phyloP scores from a whole-genome alignment of 495 filamentous ascomycete genomes.

The Cercophora newfieldiana region DNA sequence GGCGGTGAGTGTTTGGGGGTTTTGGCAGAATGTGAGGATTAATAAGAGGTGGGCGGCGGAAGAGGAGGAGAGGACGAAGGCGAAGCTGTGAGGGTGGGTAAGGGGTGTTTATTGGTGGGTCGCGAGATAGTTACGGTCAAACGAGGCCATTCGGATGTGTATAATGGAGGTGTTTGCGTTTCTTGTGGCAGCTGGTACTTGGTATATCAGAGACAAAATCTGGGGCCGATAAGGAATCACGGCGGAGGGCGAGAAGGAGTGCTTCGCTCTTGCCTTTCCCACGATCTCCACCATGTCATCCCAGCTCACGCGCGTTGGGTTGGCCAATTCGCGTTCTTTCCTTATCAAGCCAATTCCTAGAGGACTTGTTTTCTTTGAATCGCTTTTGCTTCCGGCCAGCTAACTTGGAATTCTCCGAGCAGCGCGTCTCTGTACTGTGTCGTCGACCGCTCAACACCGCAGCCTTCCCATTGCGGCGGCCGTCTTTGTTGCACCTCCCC shows the following conservation, averaged over 20 bases:
- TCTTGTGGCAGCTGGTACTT: too few relatives aligned
- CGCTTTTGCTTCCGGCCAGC: neutral
- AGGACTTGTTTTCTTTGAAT: neutral
- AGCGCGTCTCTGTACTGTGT: neutral
- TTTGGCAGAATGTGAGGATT: slow-evolving; percentile 64
- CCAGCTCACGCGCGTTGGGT: neutral
- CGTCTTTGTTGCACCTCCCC: neutral
- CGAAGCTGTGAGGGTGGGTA: slow-evolving; percentile 56
- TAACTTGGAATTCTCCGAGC: neutral
- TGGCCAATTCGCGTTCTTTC: neutral
- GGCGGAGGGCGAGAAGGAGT: neutral
- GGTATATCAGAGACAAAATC: too few relatives aligned
- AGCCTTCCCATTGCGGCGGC: neutral
- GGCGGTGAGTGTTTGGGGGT: slow-evolving; percentile 62
- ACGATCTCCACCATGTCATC: neutral
- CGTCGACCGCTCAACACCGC: neutral
- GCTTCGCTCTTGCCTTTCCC: neutral
- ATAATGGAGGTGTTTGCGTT: too few relatives aligned
- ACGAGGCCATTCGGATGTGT: too few relatives aligned
- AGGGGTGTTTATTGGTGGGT: neutral
- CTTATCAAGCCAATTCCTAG: neutral
- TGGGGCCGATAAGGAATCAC: too few relatives aligned
- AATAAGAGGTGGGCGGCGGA: slow-evolving; percentile 66
- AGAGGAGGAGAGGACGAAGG: slow-evolving; percentile 65
- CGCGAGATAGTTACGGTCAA: neutral